phyloP scores from a whole-genome alignment of 768 basidiomycete species.

The Rhodosporidiobolus sp. region DNA sequence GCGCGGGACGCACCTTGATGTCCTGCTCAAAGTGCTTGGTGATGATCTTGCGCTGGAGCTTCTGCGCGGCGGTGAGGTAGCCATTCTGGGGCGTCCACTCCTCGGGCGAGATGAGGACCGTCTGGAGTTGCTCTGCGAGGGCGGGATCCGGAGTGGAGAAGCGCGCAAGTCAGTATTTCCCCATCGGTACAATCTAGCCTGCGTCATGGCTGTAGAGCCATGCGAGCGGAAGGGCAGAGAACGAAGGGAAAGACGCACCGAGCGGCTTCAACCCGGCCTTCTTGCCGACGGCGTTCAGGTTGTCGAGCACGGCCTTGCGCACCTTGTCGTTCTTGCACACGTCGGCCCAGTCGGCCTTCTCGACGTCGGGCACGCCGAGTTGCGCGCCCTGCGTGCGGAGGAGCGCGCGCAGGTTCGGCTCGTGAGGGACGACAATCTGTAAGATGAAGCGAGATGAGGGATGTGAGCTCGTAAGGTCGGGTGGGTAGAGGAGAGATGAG shows the following conservation, averaged over 20 bases:
- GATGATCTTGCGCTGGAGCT: slow-evolving; percentile 74
- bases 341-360: slow-evolving; percentile 44
- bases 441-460: not conserved
- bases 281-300: slow-evolving; percentile 63
- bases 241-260: slow-evolving; percentile 10
- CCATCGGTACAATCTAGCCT: too few relatives aligned
- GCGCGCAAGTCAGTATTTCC: slow-evolving; percentile 54
- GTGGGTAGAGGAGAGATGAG: not conserved
- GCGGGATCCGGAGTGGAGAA: slow-evolving; percentile 58
- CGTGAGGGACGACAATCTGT: slow-evolving; percentile 41
- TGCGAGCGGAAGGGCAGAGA: not conserved
- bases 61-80: slow-evolving; percentile 83
- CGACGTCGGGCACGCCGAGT: slow-evolving; percentile 23
- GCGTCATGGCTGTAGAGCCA: too few relatives aligned
- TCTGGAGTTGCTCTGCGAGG: slow-evolving; percentile 55
- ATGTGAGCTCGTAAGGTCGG: not conserved
- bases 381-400: slow-evolving; percentile 1
- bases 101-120: slow-evolving; percentile 71
- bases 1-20: slow-evolving; percentile 18
- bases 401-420: slow-evolving; percentile 17
- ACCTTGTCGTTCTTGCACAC: slow-evolving; percentile 62
- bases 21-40: slow-evolving; percentile 10
- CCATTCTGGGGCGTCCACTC: slow-evolving; percentile 93
- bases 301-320: slow-evolving; percentile 61
- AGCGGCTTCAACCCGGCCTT: slow-evolving; percentile 72